Evolutionary conservation across 306 rosid genomes (phyloP), one percentile per base, ranked within the genome.

Genomic region (Quercus engelmannii): DNA sequence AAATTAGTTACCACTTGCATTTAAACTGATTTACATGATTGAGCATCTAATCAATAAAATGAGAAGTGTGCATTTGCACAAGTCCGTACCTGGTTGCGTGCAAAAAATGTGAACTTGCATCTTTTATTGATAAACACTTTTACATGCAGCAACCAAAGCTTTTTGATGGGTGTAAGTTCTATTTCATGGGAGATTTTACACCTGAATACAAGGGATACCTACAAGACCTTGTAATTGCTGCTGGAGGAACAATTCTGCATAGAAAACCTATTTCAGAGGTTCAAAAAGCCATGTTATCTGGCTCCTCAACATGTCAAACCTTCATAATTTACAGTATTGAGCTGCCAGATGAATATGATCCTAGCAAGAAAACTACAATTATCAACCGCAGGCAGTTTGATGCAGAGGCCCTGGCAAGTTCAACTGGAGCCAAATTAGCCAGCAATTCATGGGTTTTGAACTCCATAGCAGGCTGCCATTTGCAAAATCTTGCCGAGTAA

Each of bases 381-480:
- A 69, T 87, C 74, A 74, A 68, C 51, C 76, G 79, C 61, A 84
- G 96, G 85, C 83, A 43, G 55, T 68, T 14, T 7, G 88, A 88
- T 77, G 98, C 98, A 2, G 90, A 85, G 84, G 81, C 85, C 75
- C 77, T 91, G 82, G 98, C 96, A 73, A 79, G 76, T 51, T 91
- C 92, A 51, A 81, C 93, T 9, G 85, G 87, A 82, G 90, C 97
- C 75, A 85, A 85, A 80, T 87, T 76, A 30, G 98, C 85, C 26
- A 91, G 89, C 82, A 93, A 93, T 78, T 86, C 90, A 56, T 93
- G 99, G 94, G 79, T 95, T 82, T 85, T 93, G 80, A 84, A 93
- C 85, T 95, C 97, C 68, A 88, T 95, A 81, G 97, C 97, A n/a
- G 97, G 90, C 84, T 87, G 93, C 89, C 90, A 88, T 74, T 80